Evolutionary conservation across 768 basidiomycete species (phyloP).

Genomic region (Lactarius sp.): DNA sequence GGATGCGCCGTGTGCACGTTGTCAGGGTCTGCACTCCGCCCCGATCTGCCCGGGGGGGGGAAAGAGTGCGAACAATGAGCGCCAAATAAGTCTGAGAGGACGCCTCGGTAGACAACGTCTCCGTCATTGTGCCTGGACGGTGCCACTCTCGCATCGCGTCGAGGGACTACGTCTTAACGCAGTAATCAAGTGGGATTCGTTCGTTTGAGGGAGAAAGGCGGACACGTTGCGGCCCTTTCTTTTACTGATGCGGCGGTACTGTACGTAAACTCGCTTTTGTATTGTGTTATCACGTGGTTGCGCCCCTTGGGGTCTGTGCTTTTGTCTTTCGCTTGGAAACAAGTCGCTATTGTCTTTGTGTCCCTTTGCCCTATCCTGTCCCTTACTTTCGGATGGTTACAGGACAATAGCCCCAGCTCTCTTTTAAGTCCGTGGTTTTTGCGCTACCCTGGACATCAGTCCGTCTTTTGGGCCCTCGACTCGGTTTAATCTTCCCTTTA

Average conservation of each 20-base stretch:
- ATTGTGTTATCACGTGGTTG: background rate
- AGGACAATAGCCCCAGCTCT: constrained; percentile 15
- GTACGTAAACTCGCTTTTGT: background rate
- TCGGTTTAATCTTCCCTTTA: background rate
- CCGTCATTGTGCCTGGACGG: no score
- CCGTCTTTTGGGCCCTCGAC: background rate
- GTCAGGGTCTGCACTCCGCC: background rate
- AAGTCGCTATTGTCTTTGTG: constrained; percentile 6
- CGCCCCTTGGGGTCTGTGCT: background rate
- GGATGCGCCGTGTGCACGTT: background rate
- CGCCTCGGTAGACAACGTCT: background rate
- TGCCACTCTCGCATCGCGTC: no score
- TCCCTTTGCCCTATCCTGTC: background rate
- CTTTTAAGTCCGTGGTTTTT: background rate
- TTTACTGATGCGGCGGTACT: no score
- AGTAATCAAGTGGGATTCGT: background rate
- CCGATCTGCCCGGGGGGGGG: background rate
- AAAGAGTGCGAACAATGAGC: background rate
- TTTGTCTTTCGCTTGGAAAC: background rate
- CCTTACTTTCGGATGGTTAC: background rate
- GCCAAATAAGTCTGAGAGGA: background rate
- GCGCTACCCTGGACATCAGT: background rate
- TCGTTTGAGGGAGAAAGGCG: background rate
- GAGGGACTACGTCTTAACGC: no score
- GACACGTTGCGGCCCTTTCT: background rate